Conservation (phyloP, 805 yeast genomes). For the Wickerhamia fluorescens region DNA sequence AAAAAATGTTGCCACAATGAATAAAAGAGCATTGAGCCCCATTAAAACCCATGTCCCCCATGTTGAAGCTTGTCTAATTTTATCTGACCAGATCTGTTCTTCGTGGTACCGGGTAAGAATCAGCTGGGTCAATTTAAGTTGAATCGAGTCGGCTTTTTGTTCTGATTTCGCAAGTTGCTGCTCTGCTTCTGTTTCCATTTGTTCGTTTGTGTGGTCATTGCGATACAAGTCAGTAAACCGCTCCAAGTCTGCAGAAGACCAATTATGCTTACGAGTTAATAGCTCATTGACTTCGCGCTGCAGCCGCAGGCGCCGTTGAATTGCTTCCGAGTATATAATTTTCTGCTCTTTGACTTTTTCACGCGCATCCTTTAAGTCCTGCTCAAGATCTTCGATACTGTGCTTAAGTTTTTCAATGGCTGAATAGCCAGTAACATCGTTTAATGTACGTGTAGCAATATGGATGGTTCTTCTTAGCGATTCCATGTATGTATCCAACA, state of each 20-base stretch:
- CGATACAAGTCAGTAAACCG: constrained; percentile 75
- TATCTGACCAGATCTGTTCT: constrained; percentile 97
- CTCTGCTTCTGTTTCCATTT: constrained; percentile 47
- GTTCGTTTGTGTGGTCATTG: constrained; percentile 71
- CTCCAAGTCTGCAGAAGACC: constrained; percentile 78
- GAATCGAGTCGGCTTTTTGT: constrained; percentile 56
- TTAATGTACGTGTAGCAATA: constrained; percentile 61
- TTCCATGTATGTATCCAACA: constrained; percentile 42
- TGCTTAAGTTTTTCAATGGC: constrained; percentile 65
- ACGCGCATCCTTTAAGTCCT: constrained; percentile 42
- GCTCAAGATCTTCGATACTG: constrained; percentile 52
- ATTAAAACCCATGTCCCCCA: constrained; percentile 93
- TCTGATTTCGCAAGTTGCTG: constrained; percentile 48
- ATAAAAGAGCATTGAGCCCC: constrained; percentile 77
- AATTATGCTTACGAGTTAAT: constrained; percentile 72
- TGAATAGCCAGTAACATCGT: constrained; percentile 89
- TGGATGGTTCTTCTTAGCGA: constrained; percentile 51
- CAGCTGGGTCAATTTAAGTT: constrained; percentile 61
- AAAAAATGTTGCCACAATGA: constrained; percentile 73
- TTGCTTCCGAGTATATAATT: constrained; percentile 48
- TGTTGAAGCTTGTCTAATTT: constrained; percentile 86
- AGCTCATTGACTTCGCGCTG: constrained; percentile 86
- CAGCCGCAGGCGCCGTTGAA: constrained; percentile 55
- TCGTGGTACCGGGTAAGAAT: constrained; percentile 89
- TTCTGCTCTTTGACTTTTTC: constrained; percentile 43